phyloP scores from a whole-genome alignment of 495 filamentous ascomycete genomes.

The Talaromyces ruber region DNA sequence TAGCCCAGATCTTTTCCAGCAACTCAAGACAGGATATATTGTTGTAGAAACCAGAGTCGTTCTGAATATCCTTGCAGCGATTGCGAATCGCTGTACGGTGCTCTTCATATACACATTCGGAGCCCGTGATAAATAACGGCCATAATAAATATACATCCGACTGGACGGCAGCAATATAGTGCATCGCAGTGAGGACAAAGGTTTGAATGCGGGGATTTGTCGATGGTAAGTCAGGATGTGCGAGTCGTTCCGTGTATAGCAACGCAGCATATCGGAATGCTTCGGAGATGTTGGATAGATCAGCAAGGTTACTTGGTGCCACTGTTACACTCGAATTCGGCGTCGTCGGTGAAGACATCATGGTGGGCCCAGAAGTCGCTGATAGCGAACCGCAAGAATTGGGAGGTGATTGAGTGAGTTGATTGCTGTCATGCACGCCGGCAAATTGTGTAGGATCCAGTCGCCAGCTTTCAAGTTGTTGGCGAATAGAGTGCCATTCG shows the following conservation, averaged over 20 bases:
- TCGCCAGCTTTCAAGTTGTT: conserved; percentile 72
- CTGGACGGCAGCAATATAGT: conserved; percentile 70
- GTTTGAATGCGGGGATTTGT: conserved; percentile 73
- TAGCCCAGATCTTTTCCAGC: conserved; percentile 74
- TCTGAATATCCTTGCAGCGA: conserved; percentile 78
- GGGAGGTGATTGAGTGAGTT: conserved; percentile 15
- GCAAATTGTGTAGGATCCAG: conserved; percentile 38
- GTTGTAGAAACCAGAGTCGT: conserved; percentile 84
- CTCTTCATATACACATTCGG: conserved; percentile 77
- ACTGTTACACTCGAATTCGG: conserved; percentile 19
- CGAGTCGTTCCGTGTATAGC: conserved; percentile 85
- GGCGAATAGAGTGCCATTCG: conserved; percentile 76
- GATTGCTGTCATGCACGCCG: conserved; percentile 7
- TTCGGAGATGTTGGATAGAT: conserved; percentile 65
- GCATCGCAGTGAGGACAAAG: conserved; percentile 70
- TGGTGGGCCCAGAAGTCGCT: conserved; percentile 28
- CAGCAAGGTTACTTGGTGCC: conserved; percentile 33
- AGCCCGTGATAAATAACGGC: conserved; percentile 87
- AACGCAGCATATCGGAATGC: conserved; percentile 84
- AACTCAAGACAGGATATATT: conserved; percentile 81
- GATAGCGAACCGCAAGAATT: conserved; percentile 12
- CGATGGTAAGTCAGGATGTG: conserved; percentile 65
- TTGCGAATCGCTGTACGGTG: conserved; percentile 70
- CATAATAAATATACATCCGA: conserved; percentile 87
- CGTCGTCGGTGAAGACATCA: conserved; percentile 23